Base-by-base conservation (phyloP, 176 grass and related monocot genomes). In the Triticum urartu region DNA sequence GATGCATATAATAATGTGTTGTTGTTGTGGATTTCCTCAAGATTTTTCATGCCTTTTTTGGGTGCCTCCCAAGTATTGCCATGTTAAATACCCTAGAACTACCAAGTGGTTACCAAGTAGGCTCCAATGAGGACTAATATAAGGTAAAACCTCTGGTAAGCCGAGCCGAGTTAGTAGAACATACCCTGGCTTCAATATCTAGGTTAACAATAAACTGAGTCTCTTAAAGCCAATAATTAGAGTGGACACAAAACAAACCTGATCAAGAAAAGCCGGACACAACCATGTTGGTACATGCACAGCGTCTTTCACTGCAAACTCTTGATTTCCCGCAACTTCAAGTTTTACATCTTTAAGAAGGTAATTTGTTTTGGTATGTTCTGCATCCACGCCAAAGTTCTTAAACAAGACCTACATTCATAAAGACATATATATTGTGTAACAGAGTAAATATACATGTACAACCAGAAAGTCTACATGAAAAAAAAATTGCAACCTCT, bases 301-400 rank as follows among this genome's bases (percentile, higher is more conserved):
- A 78, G 85, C 75, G 86, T 95, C 90, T 81, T 92, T 95, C 64
- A 87, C 90, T 71, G 86, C 90, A 86, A 95, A 95, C 89, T 95
- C 93, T 2, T 90, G 90, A 84, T 95, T 95, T 59, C 90, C 90
- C 82, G 89, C 93, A 65, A 92, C 82, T 83, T 95, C 83, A 9
- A 88, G 90, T 56, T 78, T 43, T 84, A 79, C 84, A 84, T 90
- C 86, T 86, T 90, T 90, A 75, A 95, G 84, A 68, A 95, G 83
- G 11, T 69, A 80, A n/a, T 88, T 76, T 21, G 90, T 90, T 86
- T 95, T 95, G 61, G 90, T 90, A 89, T 95, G 90, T 86, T 95
- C 90, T 80, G 89, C 76, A 79, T 95, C 93, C 64, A 92, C 83
- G n/a, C 64, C 81, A 66, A 95, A 86, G 42, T 95, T 92, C 81